phyloP scores from a whole-genome alignment of 306 rosid genomes.

The Prinsepia uniflora region DNA sequence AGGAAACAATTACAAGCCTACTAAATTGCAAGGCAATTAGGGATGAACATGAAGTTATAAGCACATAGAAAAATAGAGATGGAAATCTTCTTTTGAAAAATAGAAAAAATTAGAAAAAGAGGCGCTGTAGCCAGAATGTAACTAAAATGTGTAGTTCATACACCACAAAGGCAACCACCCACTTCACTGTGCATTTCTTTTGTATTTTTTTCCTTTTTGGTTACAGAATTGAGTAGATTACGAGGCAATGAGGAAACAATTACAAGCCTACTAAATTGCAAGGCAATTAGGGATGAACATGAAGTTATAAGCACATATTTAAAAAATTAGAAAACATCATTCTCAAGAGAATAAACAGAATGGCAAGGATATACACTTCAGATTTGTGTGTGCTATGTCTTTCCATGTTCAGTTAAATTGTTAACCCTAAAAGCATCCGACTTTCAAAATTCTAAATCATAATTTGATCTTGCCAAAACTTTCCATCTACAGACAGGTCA shows the following conservation, averaged over 20 bases:
- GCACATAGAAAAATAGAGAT: too few relatives aligned
- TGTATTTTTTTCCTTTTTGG: background rate
- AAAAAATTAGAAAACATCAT: background rate
- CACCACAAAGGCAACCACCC: constrained; percentile 4
- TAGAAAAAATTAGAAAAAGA: background rate
- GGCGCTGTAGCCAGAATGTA: background rate
- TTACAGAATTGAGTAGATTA: background rate
- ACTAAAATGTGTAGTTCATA: background rate
- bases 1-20: background rate
- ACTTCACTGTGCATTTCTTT: constrained; percentile 1
- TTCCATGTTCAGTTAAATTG: background rate
- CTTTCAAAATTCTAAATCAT: background rate
- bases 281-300: background rate
- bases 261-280: background rate
- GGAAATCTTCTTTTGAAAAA: constrained; percentile 1
- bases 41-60: background rate
- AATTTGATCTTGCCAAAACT: background rate
- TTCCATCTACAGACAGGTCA: background rate
- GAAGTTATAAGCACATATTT: background rate
- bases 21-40: background rate
- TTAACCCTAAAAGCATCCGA: background rate
- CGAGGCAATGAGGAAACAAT: background rate
- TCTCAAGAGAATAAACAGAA: background rate
- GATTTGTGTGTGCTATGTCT: background rate
- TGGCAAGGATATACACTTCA: background rate